These are phyloP conservation scores for Heracleum sosnowskyi DNA, from an alignment of 129 eudicot genomes.

Conservation along the genomic window DNA sequence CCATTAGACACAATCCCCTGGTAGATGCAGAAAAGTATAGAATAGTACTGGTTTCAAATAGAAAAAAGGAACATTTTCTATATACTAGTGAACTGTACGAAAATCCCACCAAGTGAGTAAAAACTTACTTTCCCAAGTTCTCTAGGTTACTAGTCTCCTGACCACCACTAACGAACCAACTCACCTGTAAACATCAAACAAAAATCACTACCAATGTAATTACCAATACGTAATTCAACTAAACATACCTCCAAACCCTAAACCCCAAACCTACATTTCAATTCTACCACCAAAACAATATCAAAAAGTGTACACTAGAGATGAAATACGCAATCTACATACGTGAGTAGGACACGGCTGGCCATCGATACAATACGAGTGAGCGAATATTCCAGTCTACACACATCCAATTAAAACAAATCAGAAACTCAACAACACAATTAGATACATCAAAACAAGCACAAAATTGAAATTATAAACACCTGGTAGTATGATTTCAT, in stretches of 20 bases:
- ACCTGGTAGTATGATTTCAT: constrained; percentile 69
- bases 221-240: not conserved
- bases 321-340: not conserved
- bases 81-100: not conserved
- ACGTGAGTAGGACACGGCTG: constrained; percentile 48
- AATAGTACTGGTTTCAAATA: too few relatives aligned
- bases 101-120: not conserved
- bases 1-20: too few relatives aligned
- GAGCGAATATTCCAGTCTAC: constrained; percentile 61
- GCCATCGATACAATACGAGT: constrained; percentile 38
- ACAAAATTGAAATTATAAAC: not conserved
- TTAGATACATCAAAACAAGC: not conserved
- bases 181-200: constrained; percentile 17
- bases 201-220: not conserved
- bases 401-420: constrained; percentile 7
- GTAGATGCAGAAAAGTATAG: too few relatives aligned
- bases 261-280: not conserved
- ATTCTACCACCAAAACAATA: not conserved
- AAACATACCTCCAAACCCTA: not conserved
- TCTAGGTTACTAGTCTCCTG: not conserved
- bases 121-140: constrained; percentile 13
- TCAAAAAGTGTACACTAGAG: not conserved
- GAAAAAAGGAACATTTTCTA: not conserved
- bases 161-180: constrained; percentile 20
- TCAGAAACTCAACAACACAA: not conserved